phyloP scores from a whole-genome alignment of 2,329 filamentous ascomycete species.

The Graphilbum sp. region DNA sequence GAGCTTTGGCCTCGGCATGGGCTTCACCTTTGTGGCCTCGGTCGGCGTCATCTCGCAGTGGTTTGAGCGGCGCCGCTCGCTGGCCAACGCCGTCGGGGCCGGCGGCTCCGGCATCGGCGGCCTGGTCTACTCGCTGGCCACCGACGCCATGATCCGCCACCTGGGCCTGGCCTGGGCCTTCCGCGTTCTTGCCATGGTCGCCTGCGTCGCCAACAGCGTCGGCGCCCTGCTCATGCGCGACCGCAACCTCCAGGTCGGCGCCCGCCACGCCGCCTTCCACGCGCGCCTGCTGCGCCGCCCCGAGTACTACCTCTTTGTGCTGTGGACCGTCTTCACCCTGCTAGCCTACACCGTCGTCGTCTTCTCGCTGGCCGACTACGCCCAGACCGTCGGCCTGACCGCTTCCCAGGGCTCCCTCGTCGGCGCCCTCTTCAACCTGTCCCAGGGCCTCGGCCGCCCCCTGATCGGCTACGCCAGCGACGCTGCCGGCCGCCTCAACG shows the following conservation, averaged over 20 bases:
- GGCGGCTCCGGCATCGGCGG: constrained; percentile 65
- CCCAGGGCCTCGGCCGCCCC: constrained; percentile 51
- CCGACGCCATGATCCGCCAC: constrained; percentile 50
- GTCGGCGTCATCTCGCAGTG: constrained; percentile 57
- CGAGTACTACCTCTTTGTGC: constrained; percentile 48
- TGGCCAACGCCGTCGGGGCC: constrained; percentile 53
- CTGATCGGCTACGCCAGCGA: constrained; percentile 60
- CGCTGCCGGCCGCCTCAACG: constrained; percentile 53
- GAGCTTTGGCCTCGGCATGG: constrained; percentile 64
- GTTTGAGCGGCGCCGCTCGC: constrained; percentile 51
- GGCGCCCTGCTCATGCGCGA: constrained; percentile 51
- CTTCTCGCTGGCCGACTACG: constrained; percentile 62
- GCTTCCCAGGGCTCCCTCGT: constrained; percentile 53
- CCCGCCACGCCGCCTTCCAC: constrained; percentile 52
- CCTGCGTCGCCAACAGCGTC: constrained; percentile 45
- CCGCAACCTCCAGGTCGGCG: constrained; percentile 53
- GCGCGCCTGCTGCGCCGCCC: constrained; percentile 39
- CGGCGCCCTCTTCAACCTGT: constrained; percentile 57
- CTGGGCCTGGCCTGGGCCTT: constrained; percentile 53
- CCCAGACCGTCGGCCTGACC: constrained; percentile 47
- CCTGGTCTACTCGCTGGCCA: constrained; percentile 48
- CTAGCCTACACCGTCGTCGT: constrained; percentile 62
- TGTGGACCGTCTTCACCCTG: constrained; percentile 55
- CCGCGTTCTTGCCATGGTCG: constrained; percentile 45
- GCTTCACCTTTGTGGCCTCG: constrained; percentile 55